Percentiles rank a stretch among this genome's conserved stretches.
Conservation (phyloP, 2,329 filamentous ascomycete genomes). For the Diaporthe australafricana region DNA sequence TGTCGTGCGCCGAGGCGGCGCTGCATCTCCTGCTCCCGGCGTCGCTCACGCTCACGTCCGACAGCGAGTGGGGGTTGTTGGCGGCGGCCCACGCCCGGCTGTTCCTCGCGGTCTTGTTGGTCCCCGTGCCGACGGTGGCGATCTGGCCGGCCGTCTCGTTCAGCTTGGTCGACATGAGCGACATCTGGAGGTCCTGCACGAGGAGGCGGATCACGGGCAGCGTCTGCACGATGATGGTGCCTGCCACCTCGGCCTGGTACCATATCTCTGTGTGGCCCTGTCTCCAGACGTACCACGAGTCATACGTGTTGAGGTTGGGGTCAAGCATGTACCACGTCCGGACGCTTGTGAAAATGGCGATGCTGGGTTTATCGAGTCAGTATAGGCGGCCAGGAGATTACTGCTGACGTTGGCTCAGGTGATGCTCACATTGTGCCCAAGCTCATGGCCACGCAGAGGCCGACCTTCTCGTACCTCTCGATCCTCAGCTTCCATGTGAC, state of each 20-base stretch:
- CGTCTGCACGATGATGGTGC: constrained; percentile 67
- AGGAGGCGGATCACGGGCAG: constrained; percentile 63
- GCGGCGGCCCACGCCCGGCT: constrained; percentile 28
- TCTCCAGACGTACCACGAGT: constrained; percentile 60
- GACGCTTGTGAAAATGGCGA: constrained; percentile 60
- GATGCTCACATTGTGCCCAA: constrained; percentile 54
- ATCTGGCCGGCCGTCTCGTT: constrained; percentile 30
- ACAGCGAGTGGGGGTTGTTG: constrained; percentile 29
- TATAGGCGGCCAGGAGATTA: constrained; percentile 17
- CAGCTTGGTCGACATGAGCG: constrained; percentile 43
- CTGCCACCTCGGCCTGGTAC: constrained; percentile 64
- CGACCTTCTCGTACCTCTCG: constrained; percentile 60
- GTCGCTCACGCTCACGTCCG: constrained; percentile 9
- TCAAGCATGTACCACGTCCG: constrained; percentile 61
- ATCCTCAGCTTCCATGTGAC: constrained; percentile 62
- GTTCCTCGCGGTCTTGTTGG: constrained; percentile 27
- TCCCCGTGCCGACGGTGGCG: constrained; percentile 5
- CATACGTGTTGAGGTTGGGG: constrained; percentile 52
- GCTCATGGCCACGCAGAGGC: constrained; percentile 63
- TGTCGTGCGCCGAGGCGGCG: background rate
- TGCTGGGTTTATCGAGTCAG: constrained; percentile 40
- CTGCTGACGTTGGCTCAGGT: constrained; percentile 39
- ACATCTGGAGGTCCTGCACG: constrained; percentile 53
- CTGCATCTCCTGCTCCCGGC: background rate
- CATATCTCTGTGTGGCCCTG: constrained; percentile 59